Percentiles rank a stretch among this genome's conserved stretches.
These are phyloP conservation scores for Camellia lanceoleosa DNA, from an alignment of 148 eudicot genomes.

Conservation along the genomic window DNA sequence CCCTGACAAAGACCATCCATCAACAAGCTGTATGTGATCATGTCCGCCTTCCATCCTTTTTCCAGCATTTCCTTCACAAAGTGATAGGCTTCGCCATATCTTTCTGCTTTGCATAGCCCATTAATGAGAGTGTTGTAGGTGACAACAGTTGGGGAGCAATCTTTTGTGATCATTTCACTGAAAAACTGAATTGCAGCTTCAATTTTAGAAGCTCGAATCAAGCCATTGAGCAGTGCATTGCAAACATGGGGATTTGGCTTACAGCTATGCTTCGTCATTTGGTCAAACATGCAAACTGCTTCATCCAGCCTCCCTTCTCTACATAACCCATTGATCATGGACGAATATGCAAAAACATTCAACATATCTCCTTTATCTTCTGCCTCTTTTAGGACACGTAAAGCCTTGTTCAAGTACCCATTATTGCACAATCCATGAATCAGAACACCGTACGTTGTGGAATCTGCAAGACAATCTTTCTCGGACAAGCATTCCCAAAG, in stretches of 20 bases:
- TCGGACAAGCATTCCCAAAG: constrained; percentile 53
- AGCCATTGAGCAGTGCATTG: constrained; percentile 69
- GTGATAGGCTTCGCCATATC: constrained; percentile 60
- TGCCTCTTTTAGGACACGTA: constrained; percentile 44
- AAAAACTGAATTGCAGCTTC: constrained; percentile 52
- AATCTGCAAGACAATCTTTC: constrained; percentile 43
- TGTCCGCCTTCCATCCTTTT: constrained; percentile 58
- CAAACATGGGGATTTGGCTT: constrained; percentile 57
- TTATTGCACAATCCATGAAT: constrained; percentile 67
- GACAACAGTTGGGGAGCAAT: constrained; percentile 54
- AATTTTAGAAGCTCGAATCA: constrained; percentile 46
- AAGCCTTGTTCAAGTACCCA: constrained; percentile 61
- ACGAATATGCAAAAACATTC: constrained; percentile 57
- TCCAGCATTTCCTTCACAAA: constrained; percentile 77
- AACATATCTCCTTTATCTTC: constrained; percentile 35
- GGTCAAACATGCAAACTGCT: constrained; percentile 46
- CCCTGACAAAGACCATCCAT: constrained; percentile 68
- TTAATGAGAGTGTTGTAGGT: constrained; percentile 70
- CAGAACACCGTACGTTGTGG: constrained; percentile 55
- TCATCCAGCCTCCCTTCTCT: constrained; percentile 53
- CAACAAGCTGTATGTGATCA: constrained; percentile 67
- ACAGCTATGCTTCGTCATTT: constrained; percentile 39
- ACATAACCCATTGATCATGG: constrained; percentile 65
- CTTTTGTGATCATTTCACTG: constrained; percentile 42
- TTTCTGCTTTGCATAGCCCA: constrained; percentile 70